These are phyloP conservation scores for Hanseniaspora vineae DNA, from an alignment of 805 yeast genomes.

Conservation along the genomic window DNA sequence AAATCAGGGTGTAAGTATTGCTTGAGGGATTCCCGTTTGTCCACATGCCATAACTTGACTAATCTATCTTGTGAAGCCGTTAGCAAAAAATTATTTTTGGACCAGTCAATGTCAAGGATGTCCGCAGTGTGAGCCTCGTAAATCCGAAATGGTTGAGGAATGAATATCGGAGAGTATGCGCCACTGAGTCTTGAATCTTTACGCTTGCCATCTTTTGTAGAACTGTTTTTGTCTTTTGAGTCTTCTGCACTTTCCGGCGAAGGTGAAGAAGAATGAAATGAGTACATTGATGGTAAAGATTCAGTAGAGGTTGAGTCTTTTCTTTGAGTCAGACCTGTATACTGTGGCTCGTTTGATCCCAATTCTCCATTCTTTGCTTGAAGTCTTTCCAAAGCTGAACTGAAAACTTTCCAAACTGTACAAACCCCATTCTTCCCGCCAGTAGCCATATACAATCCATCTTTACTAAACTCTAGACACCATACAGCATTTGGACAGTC, in stretches of 20 bases:
- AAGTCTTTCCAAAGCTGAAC: constrained; percentile 56
- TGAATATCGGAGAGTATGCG: constrained; percentile 65
- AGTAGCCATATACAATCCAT: constrained; percentile 73
- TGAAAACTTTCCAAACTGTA: constrained; percentile 67
- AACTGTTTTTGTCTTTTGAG: not conserved
- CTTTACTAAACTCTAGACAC: constrained; percentile 57
- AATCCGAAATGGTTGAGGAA: constrained; percentile 44
- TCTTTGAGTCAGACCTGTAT: not conserved
- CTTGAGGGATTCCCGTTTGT: constrained; percentile 46
- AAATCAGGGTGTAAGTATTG: constrained; percentile 66
- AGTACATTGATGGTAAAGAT: too few relatives aligned
- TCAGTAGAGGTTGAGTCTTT: not conserved
- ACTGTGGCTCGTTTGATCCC: not conserved
- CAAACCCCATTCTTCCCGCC: constrained; percentile 68
- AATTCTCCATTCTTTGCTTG: constrained; percentile 21
- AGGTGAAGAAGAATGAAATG: too few relatives aligned
- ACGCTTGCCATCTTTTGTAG: not conserved
- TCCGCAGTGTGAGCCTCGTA: constrained; percentile 60
- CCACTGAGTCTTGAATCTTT: constrained; percentile 5
- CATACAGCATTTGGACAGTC: constrained; percentile 39
- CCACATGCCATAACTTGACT: constrained; percentile 75
- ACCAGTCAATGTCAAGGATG: constrained; percentile 74
- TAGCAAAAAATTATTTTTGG: constrained; percentile 67
- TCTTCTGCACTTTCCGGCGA: too few relatives aligned
- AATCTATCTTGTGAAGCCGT: constrained; percentile 80